Conservation (phyloP, 202 grass and related monocot genomes). For the Dendrocalamus latiflorus region DNA sequence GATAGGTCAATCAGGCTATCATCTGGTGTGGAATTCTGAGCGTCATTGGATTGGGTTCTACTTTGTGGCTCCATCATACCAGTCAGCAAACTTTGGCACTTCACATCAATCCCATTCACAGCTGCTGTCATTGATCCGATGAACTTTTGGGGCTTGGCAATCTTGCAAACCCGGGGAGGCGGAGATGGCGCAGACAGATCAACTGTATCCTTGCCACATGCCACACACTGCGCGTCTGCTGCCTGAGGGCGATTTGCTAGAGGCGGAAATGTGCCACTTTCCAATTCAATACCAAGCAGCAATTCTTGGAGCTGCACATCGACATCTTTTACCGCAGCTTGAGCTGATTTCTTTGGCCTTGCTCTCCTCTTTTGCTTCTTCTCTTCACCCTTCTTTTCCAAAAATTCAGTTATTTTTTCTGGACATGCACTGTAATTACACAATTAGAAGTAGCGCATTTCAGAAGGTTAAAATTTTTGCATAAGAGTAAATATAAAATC, state of each 20-base stretch:
- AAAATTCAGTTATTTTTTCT: constrained; percentile 76
- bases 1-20: neutral
- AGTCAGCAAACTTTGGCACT: neutral
- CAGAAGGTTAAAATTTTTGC: neutral
- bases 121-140: neutral
- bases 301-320: constrained; percentile 60
- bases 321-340: constrained; percentile 48
- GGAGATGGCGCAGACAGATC: constrained; percentile 66
- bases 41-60: neutral
- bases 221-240: constrained; percentile 21
- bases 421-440: constrained; percentile 71
- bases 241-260: neutral
- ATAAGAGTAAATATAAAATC: neutral
- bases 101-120: constrained; percentile 11
- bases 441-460: constrained; percentile 9
- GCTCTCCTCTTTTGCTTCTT: constrained; percentile 67
- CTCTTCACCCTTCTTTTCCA: constrained; percentile 65
- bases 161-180: constrained; percentile 42
- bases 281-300: constrained; percentile 56
- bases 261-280: constrained; percentile 23
- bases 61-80: constrained; percentile 16
- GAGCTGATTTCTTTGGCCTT: constrained; percentile 50
- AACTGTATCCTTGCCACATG: constrained; percentile 36
- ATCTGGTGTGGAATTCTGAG: neutral
- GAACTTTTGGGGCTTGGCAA: constrained; percentile 40